Conservation (phyloP, 768 basidiomycete genomes). For the Multifurca ochricompacta region DNA sequence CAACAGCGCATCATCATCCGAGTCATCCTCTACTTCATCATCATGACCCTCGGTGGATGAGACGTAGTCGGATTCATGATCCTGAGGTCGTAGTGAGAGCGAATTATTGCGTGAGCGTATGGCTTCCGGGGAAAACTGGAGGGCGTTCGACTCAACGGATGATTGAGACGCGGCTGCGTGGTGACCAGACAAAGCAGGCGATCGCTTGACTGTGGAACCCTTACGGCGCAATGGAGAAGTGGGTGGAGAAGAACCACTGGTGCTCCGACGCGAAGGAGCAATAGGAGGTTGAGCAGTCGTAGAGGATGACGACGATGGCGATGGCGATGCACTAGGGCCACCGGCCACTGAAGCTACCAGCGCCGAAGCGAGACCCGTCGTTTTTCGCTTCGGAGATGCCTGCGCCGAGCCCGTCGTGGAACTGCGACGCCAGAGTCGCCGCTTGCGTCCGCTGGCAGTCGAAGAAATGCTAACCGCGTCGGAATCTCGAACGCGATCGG, state of each 20-base stretch:
- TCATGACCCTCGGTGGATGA: conserved; percentile 22
- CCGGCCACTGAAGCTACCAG: conserved; percentile 60
- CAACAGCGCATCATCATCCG: conserved; percentile 22
- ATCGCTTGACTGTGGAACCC: conserved; percentile 4
- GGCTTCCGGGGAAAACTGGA: conserved; percentile 12
- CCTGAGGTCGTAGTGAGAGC: conserved; percentile 20
- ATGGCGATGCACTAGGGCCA: too few species aligned
- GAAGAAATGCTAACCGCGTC: conserved; percentile 21
- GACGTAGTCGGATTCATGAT: conserved; percentile 21
- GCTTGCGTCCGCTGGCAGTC: conserved; percentile 19
- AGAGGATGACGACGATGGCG: conserved; percentile 16
- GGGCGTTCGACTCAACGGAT: conserved; percentile 17
- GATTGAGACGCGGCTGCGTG: conserved; percentile 11
- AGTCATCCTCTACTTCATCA: conserved; percentile 29
- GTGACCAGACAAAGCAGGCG: conserved; percentile 12
- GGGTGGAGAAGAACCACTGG: neutral
- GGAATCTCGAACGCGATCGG: conserved; percentile 16
- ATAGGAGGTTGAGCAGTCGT: conserved; percentile 6
- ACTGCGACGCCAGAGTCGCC: conserved; percentile 14
- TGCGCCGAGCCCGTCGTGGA: conserved; percentile 1
- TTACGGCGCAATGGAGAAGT: conserved; percentile 2
- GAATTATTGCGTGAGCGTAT: conserved; percentile 25
- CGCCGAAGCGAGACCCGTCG: conserved; percentile 57
- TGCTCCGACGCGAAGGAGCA: neutral
- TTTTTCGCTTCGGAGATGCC: conserved; percentile 29